phyloP scores from a whole-genome alignment of 345 rosid genomes.

The Mercurialis annua region DNA sequence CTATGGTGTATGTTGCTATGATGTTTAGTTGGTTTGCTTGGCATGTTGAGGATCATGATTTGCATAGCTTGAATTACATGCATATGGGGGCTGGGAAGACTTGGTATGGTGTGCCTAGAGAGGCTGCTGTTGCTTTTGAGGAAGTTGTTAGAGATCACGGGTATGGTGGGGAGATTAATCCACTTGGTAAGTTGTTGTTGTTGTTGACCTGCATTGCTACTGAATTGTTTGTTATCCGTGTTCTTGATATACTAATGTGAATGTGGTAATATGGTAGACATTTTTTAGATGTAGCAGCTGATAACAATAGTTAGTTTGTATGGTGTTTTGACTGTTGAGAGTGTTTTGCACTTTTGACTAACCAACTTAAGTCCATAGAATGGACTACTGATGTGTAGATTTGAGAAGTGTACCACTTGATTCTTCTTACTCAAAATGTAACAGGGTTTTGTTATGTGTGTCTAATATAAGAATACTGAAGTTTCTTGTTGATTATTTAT shows the following conservation, averaged over 20 bases:
- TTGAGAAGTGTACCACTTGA: neutral
- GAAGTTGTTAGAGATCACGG: constrained; percentile 96
- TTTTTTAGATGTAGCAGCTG: neutral
- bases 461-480: too few species aligned
- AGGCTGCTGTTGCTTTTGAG: constrained; percentile 89
- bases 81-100: constrained; percentile 96
- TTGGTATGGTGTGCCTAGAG: constrained; percentile 97
- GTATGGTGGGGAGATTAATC: constrained; percentile 90
- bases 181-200: constrained; percentile 62
- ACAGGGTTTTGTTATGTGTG: neutral
- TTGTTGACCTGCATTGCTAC: neutral
- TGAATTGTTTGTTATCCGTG: neutral
- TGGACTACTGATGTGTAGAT: neutral
- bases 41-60: constrained; percentile 98
- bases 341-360: neutral
- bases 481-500: too few species aligned
- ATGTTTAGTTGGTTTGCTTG: constrained; percentile 99
- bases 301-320: neutral
- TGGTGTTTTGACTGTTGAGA: neutral
- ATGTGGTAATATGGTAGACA: neutral
- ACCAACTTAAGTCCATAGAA: neutral
- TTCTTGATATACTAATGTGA: neutral
- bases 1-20: constrained; percentile 96
- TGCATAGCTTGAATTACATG: constrained; percentile 96
- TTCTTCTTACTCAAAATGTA: neutral